Conservation (phyloP, 2,329 filamentous ascomycete species). For the Arthrocladium fulminans region DNA sequence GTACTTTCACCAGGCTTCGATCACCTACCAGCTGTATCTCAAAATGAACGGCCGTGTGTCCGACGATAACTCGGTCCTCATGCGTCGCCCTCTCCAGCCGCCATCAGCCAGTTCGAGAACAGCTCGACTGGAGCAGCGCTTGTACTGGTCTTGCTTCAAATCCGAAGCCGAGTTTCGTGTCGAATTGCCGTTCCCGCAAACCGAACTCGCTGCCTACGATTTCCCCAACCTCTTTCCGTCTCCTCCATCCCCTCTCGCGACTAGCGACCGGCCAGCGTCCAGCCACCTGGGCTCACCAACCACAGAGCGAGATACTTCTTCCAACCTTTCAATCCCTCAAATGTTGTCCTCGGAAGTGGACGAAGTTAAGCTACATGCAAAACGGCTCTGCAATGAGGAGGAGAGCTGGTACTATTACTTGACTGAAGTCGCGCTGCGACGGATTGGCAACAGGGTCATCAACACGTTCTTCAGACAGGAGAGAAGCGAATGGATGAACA, state of each 20-base stretch:
- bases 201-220: conserved; percentile 28
- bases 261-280: neutral
- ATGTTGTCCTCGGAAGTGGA: conserved; percentile 5
- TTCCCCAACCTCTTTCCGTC: conserved; percentile 29
- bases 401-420: conserved; percentile 40
- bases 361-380: conserved; percentile 9
- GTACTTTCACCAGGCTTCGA: conserved; percentile 29
- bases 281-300: neutral
- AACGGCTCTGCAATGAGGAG: conserved; percentile 24
- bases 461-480: conserved; percentile 27
- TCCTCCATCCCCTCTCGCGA: conserved; percentile 21
- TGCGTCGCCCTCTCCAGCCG: conserved; percentile 7
- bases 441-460: conserved; percentile 36
- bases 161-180: conserved; percentile 35
- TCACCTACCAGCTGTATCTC: conserved; percentile 30
- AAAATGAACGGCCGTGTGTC: conserved; percentile 18
- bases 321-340: neutral
- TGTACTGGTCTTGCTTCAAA: conserved; percentile 40
- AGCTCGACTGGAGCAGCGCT: conserved; percentile 31
- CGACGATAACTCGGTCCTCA: conserved; percentile 6
- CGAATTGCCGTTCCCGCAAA: conserved; percentile 32
- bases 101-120: conserved; percentile 12
- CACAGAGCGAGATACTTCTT: neutral
- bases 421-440: conserved; percentile 35
- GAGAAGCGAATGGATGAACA: conserved; percentile 20